These are phyloP conservation scores for Allium cepa DNA, from an alignment of 106 monocot genomes.

Conservation along the genomic window DNA sequence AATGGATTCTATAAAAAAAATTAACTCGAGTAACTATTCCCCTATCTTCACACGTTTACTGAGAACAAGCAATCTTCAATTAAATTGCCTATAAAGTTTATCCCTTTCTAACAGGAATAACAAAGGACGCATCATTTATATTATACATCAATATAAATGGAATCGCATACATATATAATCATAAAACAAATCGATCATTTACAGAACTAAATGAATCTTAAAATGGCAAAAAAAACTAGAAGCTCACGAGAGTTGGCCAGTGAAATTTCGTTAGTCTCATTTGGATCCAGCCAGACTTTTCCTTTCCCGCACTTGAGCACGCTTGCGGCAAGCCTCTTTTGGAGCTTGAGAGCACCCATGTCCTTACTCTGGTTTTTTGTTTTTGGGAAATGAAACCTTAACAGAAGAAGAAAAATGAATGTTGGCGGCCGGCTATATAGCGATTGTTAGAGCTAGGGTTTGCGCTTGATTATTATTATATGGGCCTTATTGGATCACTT, in stretches of 20 bases:
- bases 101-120: too few relatives aligned
- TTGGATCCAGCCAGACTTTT: slow-evolving; percentile 80
- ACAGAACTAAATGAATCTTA: neutral
- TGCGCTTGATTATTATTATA: neutral
- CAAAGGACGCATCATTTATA: too few relatives aligned
- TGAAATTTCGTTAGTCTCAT: slow-evolving; percentile 67
- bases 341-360: slow-evolving; percentile 77
- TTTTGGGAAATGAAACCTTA: neutral
- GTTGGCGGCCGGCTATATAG: neutral
- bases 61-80: too few relatives aligned
- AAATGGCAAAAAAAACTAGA: neutral
- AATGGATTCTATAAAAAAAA: too few relatives aligned
- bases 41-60: too few relatives aligned
- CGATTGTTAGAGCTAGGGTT: neutral
- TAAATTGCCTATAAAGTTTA: too few relatives aligned
- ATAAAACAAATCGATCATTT: neutral
- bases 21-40: too few relatives aligned
- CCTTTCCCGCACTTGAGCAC: slow-evolving; percentile 69
- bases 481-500: too few relatives aligned
- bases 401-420: neutral
- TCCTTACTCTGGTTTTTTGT: neutral
- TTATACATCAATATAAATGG: too few relatives aligned
- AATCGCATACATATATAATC: neutral
- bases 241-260: slow-evolving; percentile 74
- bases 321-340: slow-evolving; percentile 68